Evolutionary conservation across 1,139 yeast species (phyloP), one percentile per base, ranked within the genome.

Genomic region (Lodderomyces pseudojiufengensis): DNA sequence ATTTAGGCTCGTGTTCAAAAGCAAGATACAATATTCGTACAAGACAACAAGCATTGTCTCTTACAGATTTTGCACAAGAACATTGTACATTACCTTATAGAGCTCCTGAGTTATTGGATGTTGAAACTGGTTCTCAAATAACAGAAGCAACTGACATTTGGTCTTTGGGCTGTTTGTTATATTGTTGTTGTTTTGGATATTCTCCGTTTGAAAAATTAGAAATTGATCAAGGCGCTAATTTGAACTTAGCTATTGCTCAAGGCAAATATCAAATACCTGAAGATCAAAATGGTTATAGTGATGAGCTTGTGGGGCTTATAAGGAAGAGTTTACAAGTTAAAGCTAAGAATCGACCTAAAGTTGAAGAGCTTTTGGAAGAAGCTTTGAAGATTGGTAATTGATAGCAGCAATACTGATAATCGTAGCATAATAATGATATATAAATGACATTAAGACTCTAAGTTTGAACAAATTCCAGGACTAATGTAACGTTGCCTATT

Each of bases 141-240:
- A 79, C 81, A 41, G 95, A 84, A 52, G 73, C 76, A 38, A 80
- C 84, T 4, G 97, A 90, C 53, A 77, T 90, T 13, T 90, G 97
- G 97, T 83, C 95, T 5, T 58, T 88, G 24, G 97, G 97, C 0
- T 87, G 97, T 52, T 66, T 87, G 1, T 54, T 87, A 16, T 90
- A 84, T 58, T 77, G 90, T 1, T 63, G 86, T 45, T 71, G 92
- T 58, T 90, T 84, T 59, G 83, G 84, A 1, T 71, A 72, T 27
- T 84, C 95, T 2, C 97, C 97, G 1, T 90, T 90, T 59, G 96
- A 88, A 54, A 73, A 86, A 52, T 78, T 84, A 51, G 94, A 87
- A 48, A 72, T 77, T 31, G 81, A 82, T 33, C 78, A 80, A 42
- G 97, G 97, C 11, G 96, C 95, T 3, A 84, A 83, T 44, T 66